A percentile compares a stretch with the other conserved stretches of the same genome.
These are phyloP conservation scores for Phyllostachys edulis DNA, from an alignment of 176 grass and related monocot species.

Conservation along the genomic window DNA sequence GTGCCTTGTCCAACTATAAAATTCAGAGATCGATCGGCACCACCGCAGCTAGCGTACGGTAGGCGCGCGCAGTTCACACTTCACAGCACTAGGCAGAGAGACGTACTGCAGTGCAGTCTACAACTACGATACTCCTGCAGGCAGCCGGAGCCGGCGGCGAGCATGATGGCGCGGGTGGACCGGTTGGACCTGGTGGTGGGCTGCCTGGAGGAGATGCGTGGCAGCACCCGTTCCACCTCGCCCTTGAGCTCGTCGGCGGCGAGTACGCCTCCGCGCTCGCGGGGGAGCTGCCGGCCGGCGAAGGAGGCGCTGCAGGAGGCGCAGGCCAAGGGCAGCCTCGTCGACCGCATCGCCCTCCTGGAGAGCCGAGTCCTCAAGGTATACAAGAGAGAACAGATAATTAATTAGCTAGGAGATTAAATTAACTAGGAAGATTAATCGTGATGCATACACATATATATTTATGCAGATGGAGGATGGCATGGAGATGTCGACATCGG, in stretches of 20 bases:
- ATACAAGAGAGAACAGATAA: not conserved
- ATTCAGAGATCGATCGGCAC: too few species aligned
- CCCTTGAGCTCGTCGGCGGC: not conserved
- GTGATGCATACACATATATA: too few species aligned
- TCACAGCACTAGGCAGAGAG: too few species aligned
- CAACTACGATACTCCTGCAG: too few species aligned
- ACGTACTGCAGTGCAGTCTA: too few species aligned
- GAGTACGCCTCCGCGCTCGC: slow-evolving; percentile 8
- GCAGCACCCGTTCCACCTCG: not conserved
- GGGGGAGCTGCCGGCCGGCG: slow-evolving; percentile 2
- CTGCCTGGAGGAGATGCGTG: slow-evolving; percentile 55
- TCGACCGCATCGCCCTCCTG: slow-evolving; percentile 36
- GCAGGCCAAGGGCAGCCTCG: slow-evolving; percentile 33
- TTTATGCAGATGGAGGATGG: slow-evolving; percentile 32
- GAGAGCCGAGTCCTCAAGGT: slow-evolving; percentile 30
- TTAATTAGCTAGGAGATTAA: not conserved
- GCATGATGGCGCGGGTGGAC: slow-evolving; percentile 58
- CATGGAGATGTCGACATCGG: not conserved
- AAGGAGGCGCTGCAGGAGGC: slow-evolving; percentile 31
- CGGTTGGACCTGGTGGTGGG: slow-evolving; percentile 61
- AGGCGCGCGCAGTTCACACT: too few species aligned
- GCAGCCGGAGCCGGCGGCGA: not conserved
- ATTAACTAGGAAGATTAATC: too few species aligned
- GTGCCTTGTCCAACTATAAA: too few species aligned
- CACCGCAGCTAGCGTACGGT: too few species aligned